These are phyloP conservation scores for Sarocladium brachiariae DNA, from an alignment of 2,329 filamentous ascomycete species.

Conservation along the genomic window DNA sequence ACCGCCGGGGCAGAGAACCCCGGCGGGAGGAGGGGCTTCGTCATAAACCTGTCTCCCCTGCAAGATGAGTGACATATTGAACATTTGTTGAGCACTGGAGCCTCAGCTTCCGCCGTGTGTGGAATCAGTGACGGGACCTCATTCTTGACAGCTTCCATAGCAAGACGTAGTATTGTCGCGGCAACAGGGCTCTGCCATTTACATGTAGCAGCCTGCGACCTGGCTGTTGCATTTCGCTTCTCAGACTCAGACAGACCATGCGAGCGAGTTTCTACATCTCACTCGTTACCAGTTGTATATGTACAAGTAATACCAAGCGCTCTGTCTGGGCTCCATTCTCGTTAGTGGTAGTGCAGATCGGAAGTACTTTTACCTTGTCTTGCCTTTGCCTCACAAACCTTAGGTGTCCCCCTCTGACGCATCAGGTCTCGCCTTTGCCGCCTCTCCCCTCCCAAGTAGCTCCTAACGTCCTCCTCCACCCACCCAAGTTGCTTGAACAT, in stretches of 20 bases:
- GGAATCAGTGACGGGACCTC: too few relatives aligned
- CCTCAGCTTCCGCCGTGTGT: not conserved
- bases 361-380: too few relatives aligned
- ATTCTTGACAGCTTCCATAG: too few relatives aligned
- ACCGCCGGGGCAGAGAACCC: not conserved
- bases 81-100: not conserved
- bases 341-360: not conserved
- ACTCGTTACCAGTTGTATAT: conserved; percentile 1
- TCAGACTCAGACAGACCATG: not conserved
- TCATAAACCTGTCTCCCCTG: conserved; percentile 5
- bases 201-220: conserved; percentile 6
- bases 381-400: not conserved
- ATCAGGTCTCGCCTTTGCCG: conserved; percentile 6
- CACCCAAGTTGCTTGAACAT: conserved; percentile 5
- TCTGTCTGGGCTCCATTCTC: conserved; percentile 1
- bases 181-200: too few relatives aligned
- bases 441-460: conserved; percentile 4
- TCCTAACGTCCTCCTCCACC: conserved; percentile 6
- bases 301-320: too few relatives aligned
- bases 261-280: not conserved
- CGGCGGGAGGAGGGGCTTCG: conserved; percentile 7
- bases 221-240: conserved; percentile 9
- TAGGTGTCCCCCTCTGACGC: conserved; percentile 8
- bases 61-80: not conserved
- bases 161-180: too few relatives aligned